Evolutionary conservation across 2,329 filamentous ascomycete genomes (phyloP), one percentile per base, ranked within the genome.

Genomic region (Grosmannia clavigera): DNA sequence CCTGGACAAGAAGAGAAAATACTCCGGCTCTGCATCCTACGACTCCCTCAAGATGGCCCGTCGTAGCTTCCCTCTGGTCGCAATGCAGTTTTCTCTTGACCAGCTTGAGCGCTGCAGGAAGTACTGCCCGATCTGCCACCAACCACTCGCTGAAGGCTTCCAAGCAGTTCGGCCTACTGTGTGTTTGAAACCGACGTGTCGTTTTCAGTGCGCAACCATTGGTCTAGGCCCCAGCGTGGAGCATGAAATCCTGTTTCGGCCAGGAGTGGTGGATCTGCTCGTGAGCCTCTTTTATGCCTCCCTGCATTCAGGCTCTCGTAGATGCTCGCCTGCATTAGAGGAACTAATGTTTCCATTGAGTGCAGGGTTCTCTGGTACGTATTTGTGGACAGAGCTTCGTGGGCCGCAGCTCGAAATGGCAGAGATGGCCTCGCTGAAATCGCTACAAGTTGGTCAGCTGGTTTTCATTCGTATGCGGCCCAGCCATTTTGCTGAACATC

Each of bases 151-250:
- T 1, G 78, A 78, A 2, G 80, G 82, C 0, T 84, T 92, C 46
- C 82, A 86, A 66, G 82, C 86, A 1, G 75, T 91, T 62, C 90
- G 88, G 65, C 88, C 88, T 2, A 90, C 87, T 62, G 90, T 96
- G 53, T 96, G 92, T 72, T 81, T 82, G 27, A 80, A 82, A 14
- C 76, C 79, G 1, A 76, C 96, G 3, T 96, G 92, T 67, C 75
- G 95, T 4, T 95, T 88, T 67, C 92, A 96, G 68, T 95, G 94
- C 73, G 88, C 95, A 78, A 79, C 82, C 19, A 76, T 95, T n/a
- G 90, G 90, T 0, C 86, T 96, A 67, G 92, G 91, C 0, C 87
- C 89, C 1, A 90, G 84, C 66, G 83, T 95, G 60, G 91, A 96
- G 69, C 84, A 92, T 68, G 90, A 96, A 68, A 87, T 96, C 27